A percentile compares a stretch with the other conserved stretches of the same genome.
Conservation (phyloP, 1,284 basidiomycete genomes). For the Agroathelia rolfsii region DNA sequence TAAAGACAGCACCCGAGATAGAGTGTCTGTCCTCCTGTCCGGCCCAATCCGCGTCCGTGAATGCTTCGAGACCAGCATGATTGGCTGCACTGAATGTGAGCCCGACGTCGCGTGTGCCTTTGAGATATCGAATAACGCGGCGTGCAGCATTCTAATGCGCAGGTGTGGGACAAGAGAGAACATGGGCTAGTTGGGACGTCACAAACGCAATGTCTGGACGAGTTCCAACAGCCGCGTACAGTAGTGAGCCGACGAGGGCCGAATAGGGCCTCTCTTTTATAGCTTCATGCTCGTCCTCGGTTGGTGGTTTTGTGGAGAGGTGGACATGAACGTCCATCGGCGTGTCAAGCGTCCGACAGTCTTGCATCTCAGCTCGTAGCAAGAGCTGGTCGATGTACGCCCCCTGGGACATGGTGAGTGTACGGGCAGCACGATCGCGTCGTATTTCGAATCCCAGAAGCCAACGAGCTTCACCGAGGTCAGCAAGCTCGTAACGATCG, state of each 20-base stretch:
- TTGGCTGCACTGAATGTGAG: constrained; percentile 10
- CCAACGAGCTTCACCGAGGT: constrained; percentile 20
- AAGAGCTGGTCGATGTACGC: constrained; percentile 17
- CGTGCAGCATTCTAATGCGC: constrained; percentile 15
- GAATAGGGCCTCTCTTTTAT: constrained; percentile 16
- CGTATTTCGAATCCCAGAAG: constrained; percentile 18
- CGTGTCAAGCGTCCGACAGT: no score
- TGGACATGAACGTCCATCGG: no score
- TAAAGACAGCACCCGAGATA: constrained; percentile 21
- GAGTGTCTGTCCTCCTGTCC: constrained; percentile 17
- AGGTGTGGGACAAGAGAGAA: constrained; percentile 11
- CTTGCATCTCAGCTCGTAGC: constrained; percentile 15
- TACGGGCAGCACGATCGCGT: constrained; percentile 12
- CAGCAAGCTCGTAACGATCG: constrained; percentile 17
- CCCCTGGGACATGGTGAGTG: constrained; percentile 18
- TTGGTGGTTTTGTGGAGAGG: no score
- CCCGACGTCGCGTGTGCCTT: constrained; percentile 12
- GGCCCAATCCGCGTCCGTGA: constrained; percentile 17
- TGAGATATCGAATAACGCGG: constrained; percentile 19
- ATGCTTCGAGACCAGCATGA: constrained; percentile 9
- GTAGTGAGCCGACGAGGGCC: constrained; percentile 14
- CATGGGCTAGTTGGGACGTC: constrained; percentile 12
- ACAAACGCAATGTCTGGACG: constrained; percentile 18
- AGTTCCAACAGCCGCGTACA: constrained; percentile 12
- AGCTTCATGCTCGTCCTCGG: no score